Evolutionary conservation across 2,329 filamentous ascomycete species (phyloP), one percentile per base, ranked within the genome.

Genomic region (Exophiala bonariae): DNA sequence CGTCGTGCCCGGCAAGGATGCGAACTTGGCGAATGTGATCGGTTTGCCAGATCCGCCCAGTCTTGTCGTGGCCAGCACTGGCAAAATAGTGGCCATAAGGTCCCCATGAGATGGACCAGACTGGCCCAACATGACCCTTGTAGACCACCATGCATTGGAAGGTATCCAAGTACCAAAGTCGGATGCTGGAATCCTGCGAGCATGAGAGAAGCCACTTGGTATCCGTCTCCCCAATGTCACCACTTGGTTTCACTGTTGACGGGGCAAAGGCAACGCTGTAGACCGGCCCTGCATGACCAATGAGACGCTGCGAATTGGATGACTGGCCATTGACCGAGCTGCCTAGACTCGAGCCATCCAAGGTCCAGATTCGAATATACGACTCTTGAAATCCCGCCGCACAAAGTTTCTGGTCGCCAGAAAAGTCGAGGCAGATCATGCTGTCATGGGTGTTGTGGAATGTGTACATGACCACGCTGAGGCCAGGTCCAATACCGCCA

Each of bases 361-460:
- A 75, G 31, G 87, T 87, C 90, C 92, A 99, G 10, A 99, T 81
- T 13, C 92, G 87, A 59, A 99, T 95, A 64, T 96, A 97, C 0
- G 92, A 97, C 63, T 97, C 91, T 44, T 86, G 84, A 38, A 91
- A 96, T 20, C 93, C 95, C 17, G 85, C 87, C 18, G 93, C 93
- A 30, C 93, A 88, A 20, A 97, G 79, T 56, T 85, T 80, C 54
- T 89, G 86, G 63, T 99, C 93, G 44, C 92, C 87, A 1, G 92
- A 96, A 63, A 99, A 96, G 61, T 97, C 92, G 64, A 97, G 82
- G 63, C 88, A 95, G n/a, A 89, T 90, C 49, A 96, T 80, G 46
- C 88, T 92, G 67, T 95, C 90, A 54, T 90, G 85, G 0, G 89
- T 95, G 67, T 99, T 99, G 74, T 99, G 93, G 63, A 97, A 96